phyloP scores from a whole-genome alignment of 257 asterid species.

The Anisodus acutangulus region DNA sequence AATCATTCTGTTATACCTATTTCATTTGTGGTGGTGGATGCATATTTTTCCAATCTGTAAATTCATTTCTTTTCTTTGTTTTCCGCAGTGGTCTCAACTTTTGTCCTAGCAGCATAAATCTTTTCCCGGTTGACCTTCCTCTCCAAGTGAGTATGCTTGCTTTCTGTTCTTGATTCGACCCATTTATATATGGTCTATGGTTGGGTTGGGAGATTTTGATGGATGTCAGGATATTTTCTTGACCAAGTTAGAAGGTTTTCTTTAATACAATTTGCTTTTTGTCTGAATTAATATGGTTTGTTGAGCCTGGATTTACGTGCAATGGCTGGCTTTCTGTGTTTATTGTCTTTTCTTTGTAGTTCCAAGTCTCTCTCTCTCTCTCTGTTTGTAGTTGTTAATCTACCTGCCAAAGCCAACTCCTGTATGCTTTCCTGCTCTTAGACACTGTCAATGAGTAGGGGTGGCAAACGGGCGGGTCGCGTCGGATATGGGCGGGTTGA shows the following conservation, averaged over 20 bases:
- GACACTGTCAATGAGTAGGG: background rate
- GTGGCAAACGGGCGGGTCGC: too few species aligned
- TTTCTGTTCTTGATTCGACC: background rate
- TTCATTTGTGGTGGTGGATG: background rate
- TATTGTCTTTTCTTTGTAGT: background rate
- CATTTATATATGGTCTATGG: background rate
- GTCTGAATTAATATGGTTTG: background rate
- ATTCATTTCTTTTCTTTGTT: constrained; percentile 27
- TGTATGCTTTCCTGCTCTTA: background rate
- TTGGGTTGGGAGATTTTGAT: background rate
- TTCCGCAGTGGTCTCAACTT: constrained; percentile 63
- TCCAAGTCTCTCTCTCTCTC: background rate
- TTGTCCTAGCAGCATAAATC: constrained; percentile 64
- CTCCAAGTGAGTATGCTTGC: constrained; percentile 54
- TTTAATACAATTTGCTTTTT: background rate
- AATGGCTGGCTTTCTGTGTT: constrained; percentile 2
- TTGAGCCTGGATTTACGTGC: constrained; percentile 7
- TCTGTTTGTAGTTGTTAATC: constrained; percentile 8
- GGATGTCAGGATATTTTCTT: background rate
- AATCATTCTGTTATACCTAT: background rate
- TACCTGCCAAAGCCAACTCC: background rate
- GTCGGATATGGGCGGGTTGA: too few species aligned
- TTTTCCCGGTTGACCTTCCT: constrained; percentile 65
- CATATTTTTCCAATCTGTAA: background rate
- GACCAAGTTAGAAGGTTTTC: background rate